These are phyloP conservation scores for Panaeolus cyanescens DNA, from an alignment of 768 basidiomycete species.

Conservation along the genomic window DNA sequence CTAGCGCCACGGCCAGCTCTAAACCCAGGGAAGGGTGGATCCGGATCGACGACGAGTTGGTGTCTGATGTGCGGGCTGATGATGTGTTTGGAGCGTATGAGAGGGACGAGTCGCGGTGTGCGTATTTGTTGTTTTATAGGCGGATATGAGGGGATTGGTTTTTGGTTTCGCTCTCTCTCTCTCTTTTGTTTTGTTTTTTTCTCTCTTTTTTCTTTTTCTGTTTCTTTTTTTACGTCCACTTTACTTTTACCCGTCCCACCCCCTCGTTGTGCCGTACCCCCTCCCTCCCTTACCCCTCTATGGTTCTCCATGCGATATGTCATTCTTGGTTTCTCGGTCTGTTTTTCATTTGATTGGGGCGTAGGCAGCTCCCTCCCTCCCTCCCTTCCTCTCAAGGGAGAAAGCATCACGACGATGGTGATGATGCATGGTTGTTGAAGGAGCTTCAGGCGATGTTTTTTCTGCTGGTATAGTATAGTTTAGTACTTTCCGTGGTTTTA, in stretches of 20 bases:
- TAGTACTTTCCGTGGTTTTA: neutral
- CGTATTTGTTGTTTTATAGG: conserved; percentile 87
- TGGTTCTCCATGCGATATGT: too few species aligned
- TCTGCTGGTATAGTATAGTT: neutral
- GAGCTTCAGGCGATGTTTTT: neutral
- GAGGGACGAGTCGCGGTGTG: conserved; percentile 57
- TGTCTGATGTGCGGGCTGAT: conserved; percentile 69
- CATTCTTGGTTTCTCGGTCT: too few species aligned
- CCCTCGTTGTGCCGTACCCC: neutral
- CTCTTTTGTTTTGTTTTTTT: too few species aligned
- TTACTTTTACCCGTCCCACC: neutral
- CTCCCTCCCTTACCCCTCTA: too few species aligned
- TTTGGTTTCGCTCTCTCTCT: conserved; percentile 8
- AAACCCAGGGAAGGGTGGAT: conserved; percentile 78
- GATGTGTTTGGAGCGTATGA: conserved; percentile 75
- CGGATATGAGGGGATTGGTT: conserved; percentile 38
- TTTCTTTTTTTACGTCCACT: neutral
- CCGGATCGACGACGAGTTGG: conserved; percentile 90
- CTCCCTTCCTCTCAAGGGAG: too few species aligned
- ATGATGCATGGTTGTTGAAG: neutral
- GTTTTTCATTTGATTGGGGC: too few species aligned
- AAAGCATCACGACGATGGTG: too few species aligned
- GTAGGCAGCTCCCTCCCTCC: too few species aligned
- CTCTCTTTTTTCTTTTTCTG: conserved; percentile 11
- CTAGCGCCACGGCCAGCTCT: conserved; percentile 26